Evolutionary conservation across 2,329 filamentous ascomycete species (phyloP).

Genomic region (Aspergillus pseudotamarii): DNA sequence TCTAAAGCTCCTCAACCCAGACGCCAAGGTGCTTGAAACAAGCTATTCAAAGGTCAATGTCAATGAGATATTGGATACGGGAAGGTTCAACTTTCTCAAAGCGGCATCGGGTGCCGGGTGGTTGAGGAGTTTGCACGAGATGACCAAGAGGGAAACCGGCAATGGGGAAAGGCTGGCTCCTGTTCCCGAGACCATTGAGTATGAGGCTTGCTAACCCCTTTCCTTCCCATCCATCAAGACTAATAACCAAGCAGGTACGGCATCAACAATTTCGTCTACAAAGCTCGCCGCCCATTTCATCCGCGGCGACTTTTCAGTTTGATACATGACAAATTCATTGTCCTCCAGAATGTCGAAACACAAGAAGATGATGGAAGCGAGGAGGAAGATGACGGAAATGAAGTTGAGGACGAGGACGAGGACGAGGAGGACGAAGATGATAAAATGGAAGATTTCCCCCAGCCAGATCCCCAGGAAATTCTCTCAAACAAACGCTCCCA

Average conservation of each 20-base stretch:
- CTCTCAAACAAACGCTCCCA: constrained; percentile 43
- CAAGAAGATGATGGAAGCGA: constrained; percentile 25
- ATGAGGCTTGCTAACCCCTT: constrained; percentile 21
- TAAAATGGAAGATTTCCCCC: constrained; percentile 34
- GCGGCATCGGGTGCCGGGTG: constrained; percentile 69
- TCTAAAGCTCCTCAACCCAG: constrained; percentile 66
- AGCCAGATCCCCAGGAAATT: constrained; percentile 36
- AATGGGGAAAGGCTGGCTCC: constrained; percentile 61
- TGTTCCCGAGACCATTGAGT: constrained; percentile 72
- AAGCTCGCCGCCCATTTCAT: constrained; percentile 57
- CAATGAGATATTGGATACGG: constrained; percentile 66
- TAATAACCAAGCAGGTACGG: constrained; percentile 55
- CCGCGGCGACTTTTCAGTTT: constrained; percentile 44
- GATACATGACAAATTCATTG: constrained; percentile 49
- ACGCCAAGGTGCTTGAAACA: constrained; percentile 65
- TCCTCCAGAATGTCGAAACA: constrained; percentile 42
- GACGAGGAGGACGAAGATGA: constrained; percentile 25
- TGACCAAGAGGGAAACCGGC: constrained; percentile 63
- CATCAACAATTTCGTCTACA: constrained; percentile 72
- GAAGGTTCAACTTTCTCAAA: constrained; percentile 65
- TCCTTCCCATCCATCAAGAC: not conserved
- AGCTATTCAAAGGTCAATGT: constrained; percentile 64
- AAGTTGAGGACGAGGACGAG: constrained; percentile 26
- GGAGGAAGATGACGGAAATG: constrained; percentile 28
- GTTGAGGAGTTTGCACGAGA: constrained; percentile 69